Evolutionary conservation across 192 early-diverging fungal genomes (phyloP).

Genomic region (Gonapodya prolifera): DNA sequence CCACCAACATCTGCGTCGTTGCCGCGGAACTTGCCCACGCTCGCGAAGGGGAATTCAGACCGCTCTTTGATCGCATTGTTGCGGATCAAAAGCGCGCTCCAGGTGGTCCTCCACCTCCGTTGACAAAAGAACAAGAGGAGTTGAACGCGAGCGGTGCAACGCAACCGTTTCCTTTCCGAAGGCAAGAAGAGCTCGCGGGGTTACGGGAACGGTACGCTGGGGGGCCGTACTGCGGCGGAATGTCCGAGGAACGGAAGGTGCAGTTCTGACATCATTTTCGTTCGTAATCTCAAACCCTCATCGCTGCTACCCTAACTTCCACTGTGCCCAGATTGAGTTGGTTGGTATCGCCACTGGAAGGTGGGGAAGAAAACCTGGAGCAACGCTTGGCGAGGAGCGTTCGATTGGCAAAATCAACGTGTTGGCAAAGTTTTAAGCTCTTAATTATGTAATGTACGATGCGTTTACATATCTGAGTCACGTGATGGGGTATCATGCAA

Average conservation of each 20-base stretch:
- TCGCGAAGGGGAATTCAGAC: not conserved
- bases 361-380: not conserved
- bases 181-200: not conserved
- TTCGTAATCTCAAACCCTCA: no score
- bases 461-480: no score
- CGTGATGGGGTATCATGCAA: no score
- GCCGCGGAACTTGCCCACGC: not conserved
- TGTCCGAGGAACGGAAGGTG: conserved; percentile 3
- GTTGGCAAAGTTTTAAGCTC: not conserved
- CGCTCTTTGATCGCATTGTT: not conserved
- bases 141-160: not conserved
- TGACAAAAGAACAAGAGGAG: not conserved
- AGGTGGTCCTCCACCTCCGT: not conserved
- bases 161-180: not conserved
- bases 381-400: conserved; percentile 1
- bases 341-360: not conserved
- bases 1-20: conserved; percentile 5
- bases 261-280: not conserved
- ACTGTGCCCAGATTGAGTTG: not conserved
- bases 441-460: no score
- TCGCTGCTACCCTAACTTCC: no score
- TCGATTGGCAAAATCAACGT: not conserved
- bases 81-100: not conserved
- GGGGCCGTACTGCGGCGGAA: not conserved
- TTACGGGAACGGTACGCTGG: not conserved